A percentile compares a stretch with the other conserved stretches of the same genome.
Conservation (phyloP, 2,329 filamentous ascomycete genomes). For the Talaromyces pinophilus region DNA sequence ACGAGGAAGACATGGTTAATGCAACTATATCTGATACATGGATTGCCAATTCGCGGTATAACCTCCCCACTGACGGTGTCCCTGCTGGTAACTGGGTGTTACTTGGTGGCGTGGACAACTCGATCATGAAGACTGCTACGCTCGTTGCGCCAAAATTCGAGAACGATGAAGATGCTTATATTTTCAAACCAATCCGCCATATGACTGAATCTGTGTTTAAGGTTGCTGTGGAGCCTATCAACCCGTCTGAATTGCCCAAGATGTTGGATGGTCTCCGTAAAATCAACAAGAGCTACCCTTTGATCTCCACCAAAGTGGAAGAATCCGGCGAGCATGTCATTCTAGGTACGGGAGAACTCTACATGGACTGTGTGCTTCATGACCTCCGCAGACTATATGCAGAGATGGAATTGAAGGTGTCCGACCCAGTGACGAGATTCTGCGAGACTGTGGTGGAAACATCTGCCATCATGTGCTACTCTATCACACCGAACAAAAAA, state of each 20-base stretch:
- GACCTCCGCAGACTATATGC: constrained; percentile 91
- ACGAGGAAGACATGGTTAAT: constrained; percentile 94
- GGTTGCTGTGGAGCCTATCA: constrained; percentile 95
- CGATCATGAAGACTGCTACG: constrained; percentile 95
- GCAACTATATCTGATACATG: constrained; percentile 83
- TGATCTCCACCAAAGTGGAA: constrained; percentile 95
- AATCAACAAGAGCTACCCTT: constrained; percentile 95
- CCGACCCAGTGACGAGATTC: constrained; percentile 94
- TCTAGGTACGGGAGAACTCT: constrained; percentile 94
- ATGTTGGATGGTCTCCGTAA: constrained; percentile 97
- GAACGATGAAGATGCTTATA: constrained; percentile 88
- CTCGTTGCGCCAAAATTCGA: constrained; percentile 77
- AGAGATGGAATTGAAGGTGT: constrained; percentile 99
- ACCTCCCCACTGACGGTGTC: constrained; percentile 84
- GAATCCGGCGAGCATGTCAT: constrained; percentile 96
- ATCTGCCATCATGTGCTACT: constrained; percentile 96
- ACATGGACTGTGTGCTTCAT: constrained; percentile 98
- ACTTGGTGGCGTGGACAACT: constrained; percentile 92
- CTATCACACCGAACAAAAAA: constrained; percentile 97
- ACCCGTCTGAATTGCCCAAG: constrained; percentile 95
- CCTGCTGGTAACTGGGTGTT: constrained; percentile 92
- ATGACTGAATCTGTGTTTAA: constrained; percentile 98
- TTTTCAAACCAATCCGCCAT: constrained; percentile 89
- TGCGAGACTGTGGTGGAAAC: constrained; percentile 98
- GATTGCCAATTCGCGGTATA: constrained; percentile 91